Evolutionary conservation across 495 filamentous ascomycete genomes (phyloP).

Genomic region (Niebla homalea): DNA sequence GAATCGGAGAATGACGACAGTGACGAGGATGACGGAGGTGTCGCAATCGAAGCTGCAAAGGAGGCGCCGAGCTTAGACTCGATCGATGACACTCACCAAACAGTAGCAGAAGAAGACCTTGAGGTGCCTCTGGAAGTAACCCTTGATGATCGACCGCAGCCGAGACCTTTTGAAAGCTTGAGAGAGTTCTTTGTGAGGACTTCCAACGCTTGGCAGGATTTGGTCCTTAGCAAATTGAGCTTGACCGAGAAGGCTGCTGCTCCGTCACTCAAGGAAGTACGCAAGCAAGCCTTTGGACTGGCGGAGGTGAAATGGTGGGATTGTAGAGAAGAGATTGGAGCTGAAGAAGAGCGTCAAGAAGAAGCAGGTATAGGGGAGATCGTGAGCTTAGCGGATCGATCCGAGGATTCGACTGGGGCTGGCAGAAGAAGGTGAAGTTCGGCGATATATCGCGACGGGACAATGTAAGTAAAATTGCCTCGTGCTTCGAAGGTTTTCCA

Average conservation of each 20-base stretch:
- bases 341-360: slow-evolving; percentile 90
- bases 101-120: slow-evolving; percentile 36
- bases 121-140: slow-evolving; percentile 42
- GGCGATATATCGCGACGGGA: no score
- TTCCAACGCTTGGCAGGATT: slow-evolving; percentile 77
- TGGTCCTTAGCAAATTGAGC: slow-evolving; percentile 55
- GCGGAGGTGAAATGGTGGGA: slow-evolving; percentile 99
- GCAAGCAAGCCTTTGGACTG: slow-evolving; percentile 72
- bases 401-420: slow-evolving; percentile 40
- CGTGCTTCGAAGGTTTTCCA: neutral
- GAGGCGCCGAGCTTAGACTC: slow-evolving; percentile 17
- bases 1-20: slow-evolving; percentile 31
- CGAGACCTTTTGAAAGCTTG: slow-evolving; percentile 80
- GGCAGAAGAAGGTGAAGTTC: slow-evolving; percentile 41
- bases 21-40: slow-evolving; percentile 1
- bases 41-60: neutral
- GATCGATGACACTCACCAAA: slow-evolving; percentile 15
- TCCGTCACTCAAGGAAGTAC: slow-evolving; percentile 80
- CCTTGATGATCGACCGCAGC: slow-evolving; percentile 34
- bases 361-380: slow-evolving; percentile 92
- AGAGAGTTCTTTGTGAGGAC: slow-evolving; percentile 88
- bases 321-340: slow-evolving; percentile 84
- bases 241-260: slow-evolving; percentile 37
- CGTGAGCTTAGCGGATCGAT: slow-evolving; percentile 65
- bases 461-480: no score